phyloP scores from a whole-genome alignment of 306 rosid genomes.

The Gillenia trifoliata region DNA sequence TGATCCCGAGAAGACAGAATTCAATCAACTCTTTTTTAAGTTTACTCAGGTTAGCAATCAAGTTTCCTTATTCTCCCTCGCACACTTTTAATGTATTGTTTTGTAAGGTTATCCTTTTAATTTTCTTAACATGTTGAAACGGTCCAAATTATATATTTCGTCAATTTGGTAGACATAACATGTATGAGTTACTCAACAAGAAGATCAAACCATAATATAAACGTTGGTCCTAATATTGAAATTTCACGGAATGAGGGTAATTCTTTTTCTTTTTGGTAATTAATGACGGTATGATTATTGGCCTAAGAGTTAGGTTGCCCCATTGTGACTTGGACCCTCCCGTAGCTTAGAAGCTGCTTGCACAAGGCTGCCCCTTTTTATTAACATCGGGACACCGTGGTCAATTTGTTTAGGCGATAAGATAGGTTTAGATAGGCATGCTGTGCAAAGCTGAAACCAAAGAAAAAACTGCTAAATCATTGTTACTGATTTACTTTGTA shows the following conservation, averaged over 20 bases:
- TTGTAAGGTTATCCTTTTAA: background rate
- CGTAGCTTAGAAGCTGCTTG: background rate
- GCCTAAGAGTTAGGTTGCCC: background rate
- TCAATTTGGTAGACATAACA: background rate
- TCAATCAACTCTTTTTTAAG: constrained; percentile 48
- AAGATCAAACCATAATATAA: background rate
- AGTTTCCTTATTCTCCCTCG: background rate
- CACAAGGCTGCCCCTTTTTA: background rate
- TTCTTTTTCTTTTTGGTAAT: background rate
- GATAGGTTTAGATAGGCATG: background rate
- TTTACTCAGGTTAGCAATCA: constrained; percentile 50
- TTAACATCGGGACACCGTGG: background rate
- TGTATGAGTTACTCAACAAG: background rate
- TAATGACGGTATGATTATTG: background rate
- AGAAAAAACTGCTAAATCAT: background rate
- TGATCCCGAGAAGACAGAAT: constrained; percentile 51
- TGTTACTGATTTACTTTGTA: background rate
- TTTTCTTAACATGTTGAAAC: background rate
- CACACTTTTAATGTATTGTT: background rate
- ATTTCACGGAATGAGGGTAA: background rate
- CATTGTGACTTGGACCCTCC: background rate
- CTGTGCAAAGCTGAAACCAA: background rate
- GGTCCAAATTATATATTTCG: background rate
- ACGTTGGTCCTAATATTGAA: background rate
- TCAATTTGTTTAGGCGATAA: background rate